Evolutionary conservation across 73 alveolate species (phyloP), one percentile per base, ranked within the genome.

Genomic region (Paramecium caudatum): DNA sequence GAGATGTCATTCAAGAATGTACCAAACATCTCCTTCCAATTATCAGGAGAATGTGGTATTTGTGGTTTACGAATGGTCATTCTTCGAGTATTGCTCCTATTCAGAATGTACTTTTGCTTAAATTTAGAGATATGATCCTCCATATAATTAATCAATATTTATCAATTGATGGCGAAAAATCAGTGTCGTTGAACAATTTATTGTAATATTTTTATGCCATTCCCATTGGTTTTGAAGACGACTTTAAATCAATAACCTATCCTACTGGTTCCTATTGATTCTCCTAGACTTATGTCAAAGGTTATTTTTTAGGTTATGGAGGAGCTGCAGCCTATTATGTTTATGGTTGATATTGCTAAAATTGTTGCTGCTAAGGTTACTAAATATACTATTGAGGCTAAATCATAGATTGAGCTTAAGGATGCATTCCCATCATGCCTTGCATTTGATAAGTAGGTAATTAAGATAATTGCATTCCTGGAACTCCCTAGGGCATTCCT

Each of bases 1-100:
- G 80, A 55, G 43, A 55, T 55, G 30, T 55, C 80, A 55, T 55
- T 16, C 13, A 55, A 21, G 21, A 55, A 55, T 3, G 9, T 55
- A 23, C 80, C 80, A 55, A 55, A 55, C 80, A 55, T 55, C 30
- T 55, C 80, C 46, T 55, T 55, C 80, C 80, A 55, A 55, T 55
- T 55, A 55, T 55, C 80, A 23, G 80, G 80, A 1, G 80, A 55
- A 21, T 55, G 80, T 1, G 23, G 46, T 21, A 55, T 27, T 55
- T 55, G 30, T 4, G 80, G 80, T 23, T 55, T 55, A 4, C 80
- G 41, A 2, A 55, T 55, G 7, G 80, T 55, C 80, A 55, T 55
- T 55, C 80, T 55, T 55, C 30, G 23, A 1, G 80, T 55, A 55
- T 55, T 55, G n/a, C 80, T 55, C 10, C 80, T 37, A 21, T 23